Evolutionary conservation across 805 yeast genomes (phyloP).

Genomic region (Kurtzmaniella cleridarum): DNA sequence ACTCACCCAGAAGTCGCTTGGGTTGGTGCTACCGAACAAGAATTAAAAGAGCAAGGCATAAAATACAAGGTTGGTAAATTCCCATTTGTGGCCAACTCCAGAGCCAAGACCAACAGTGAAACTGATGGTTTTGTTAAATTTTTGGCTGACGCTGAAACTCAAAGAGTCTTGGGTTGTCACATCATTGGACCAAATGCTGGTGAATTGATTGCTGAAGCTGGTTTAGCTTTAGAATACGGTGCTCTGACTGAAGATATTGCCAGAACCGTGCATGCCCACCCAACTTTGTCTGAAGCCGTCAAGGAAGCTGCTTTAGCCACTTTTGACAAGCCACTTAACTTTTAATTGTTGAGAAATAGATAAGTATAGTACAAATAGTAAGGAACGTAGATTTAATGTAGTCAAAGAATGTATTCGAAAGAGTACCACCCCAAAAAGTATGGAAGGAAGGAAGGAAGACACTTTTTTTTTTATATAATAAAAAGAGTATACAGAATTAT

Average conservation of each 20-base stretch:
- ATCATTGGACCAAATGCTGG: conserved; percentile 98
- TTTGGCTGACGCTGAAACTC: conserved; percentile 94
- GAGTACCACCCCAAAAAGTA: no score
- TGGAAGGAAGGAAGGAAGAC: no score
- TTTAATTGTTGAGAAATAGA: conserved; percentile 30
- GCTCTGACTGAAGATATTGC: conserved; percentile 97
- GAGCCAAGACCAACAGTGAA: conserved; percentile 97
- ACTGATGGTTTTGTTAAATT: conserved; percentile 97
- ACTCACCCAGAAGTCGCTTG: conserved; percentile 99
- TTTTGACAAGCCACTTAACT: conserved; percentile 87
- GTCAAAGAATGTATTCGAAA: not conserved
- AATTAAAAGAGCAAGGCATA: conserved; percentile 87
- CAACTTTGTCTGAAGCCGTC: conserved; percentile 95
- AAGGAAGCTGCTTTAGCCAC: conserved; percentile 96
- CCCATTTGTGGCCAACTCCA: conserved; percentile 98
- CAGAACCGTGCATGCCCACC: conserved; percentile 98
- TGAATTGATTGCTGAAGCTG: conserved; percentile 99
- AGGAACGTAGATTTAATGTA: not conserved
- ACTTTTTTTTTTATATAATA: no score
- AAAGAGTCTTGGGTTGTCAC: conserved; percentile 93
- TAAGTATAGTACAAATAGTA: not conserved
- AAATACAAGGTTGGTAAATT: conserved; percentile 93
- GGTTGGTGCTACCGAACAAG: conserved; percentile 96
- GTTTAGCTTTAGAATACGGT: conserved; percentile 96
- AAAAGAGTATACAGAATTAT: no score